Evolutionary conservation across 495 filamentous ascomycete genomes (phyloP), one percentile per base, ranked within the genome.

Genomic region (Daldinia grandis): DNA sequence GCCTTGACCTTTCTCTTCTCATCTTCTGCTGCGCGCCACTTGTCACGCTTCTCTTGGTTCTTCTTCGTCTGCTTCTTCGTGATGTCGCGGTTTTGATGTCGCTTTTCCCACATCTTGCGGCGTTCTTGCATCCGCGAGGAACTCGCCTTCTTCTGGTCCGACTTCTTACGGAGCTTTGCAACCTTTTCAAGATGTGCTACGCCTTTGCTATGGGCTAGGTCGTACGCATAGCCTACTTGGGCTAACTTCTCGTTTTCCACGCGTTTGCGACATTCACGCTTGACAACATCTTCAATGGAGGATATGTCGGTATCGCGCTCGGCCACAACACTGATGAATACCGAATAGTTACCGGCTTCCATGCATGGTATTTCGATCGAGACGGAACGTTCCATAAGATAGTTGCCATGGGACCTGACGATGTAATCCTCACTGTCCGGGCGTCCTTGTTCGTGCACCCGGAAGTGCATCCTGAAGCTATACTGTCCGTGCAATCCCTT

Each of bases 161-260:
- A 75, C 67, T 74, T 73, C 76, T 84, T 83, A 71, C 83, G 81
- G 31, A 82, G 74, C 68, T 78, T 87, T 83, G 78, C 91, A 81
- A 79, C 83, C 64, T 72, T 90, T 82, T 72, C 89, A 17, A 93
- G 83, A 27, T 92, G 86, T 3, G 80, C 79, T 4, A 82, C 79
- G 15, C 89, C 93, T 77, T 94, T 95, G 59, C 90, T 92, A 76
- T 97, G 92, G 1, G 94, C 93, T n/a, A 97, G 81, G 76, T 97
- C 94, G 66, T 97, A 97, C 2, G 91, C 91, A 33, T 91, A 87
- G 12, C 93, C 94, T 2, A 95, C 89, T 70, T 93, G 90, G 6
- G 93, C 88, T 2, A 98, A 84, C 79, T 98, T 98, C 68, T 94
- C 93, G 62, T 85, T 85, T 74, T 85, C 81, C 53, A 90, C 87